A percentile compares a stretch with the other conserved stretches of the same genome.
Conservation (phyloP, 2,329 filamentous ascomycete species). For the Coniella lustricola region DNA sequence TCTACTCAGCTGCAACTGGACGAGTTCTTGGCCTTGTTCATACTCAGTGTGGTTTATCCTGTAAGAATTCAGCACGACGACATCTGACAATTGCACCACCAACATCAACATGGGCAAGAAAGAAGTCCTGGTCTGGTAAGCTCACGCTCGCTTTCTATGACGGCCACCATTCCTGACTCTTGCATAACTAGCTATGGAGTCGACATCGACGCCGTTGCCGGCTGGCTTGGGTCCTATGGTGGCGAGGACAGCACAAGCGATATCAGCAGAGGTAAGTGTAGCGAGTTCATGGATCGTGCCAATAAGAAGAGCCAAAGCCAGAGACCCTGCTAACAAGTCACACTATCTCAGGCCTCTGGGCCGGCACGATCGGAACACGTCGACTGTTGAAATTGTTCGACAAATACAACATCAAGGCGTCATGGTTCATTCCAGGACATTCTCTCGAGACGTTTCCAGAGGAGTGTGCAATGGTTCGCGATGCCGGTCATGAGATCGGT, state of each 20-base stretch:
- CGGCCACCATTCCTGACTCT: background rate
- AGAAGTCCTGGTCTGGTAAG: conserved; percentile 21
- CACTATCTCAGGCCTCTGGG: conserved; percentile 43
- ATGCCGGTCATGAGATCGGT: conserved; percentile 42
- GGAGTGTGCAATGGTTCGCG: conserved; percentile 36
- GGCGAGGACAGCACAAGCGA: conserved; percentile 66
- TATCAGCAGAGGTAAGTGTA: conserved; percentile 55
- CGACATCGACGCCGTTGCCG: conserved; percentile 69
- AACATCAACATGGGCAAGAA: conserved; percentile 20
- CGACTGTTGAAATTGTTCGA: conserved; percentile 64
- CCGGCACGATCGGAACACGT: conserved; percentile 58
- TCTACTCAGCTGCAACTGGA: too few species aligned
- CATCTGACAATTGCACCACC: background rate
- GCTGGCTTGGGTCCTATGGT: conserved; percentile 69
- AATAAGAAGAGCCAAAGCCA: conserved; percentile 24
- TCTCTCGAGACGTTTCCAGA: conserved; percentile 43
- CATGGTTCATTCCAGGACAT: conserved; percentile 45
- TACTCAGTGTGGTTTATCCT: too few species aligned
- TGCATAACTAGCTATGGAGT: conserved; percentile 50
- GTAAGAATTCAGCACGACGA: too few species aligned
- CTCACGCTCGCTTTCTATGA: background rate
- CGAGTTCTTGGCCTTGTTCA: too few species aligned
- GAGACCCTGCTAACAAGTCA: background rate
- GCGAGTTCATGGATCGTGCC: background rate
- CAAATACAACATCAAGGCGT: conserved; percentile 64